These are phyloP conservation scores for Fusarium sp. DNA, from an alignment of 2,329 filamentous ascomycete species.

Conservation along the genomic window DNA sequence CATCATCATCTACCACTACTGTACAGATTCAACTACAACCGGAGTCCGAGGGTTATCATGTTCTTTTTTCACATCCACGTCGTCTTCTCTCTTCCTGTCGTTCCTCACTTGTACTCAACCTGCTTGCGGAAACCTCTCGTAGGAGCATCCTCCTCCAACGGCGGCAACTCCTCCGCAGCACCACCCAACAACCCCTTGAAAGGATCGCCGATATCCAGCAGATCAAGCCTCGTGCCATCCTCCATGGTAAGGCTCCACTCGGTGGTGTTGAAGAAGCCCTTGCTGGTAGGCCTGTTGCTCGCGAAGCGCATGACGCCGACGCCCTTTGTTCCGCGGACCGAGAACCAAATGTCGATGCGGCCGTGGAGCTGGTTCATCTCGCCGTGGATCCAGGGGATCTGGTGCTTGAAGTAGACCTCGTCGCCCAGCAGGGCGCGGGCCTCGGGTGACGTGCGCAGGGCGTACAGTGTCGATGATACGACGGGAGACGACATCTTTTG, in stretches of 20 bases:
- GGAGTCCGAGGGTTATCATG: slow-evolving; percentile 42
- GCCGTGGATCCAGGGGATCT: slow-evolving; percentile 86
- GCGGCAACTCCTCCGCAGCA: slow-evolving; percentile 54
- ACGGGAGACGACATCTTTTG: slow-evolving; percentile 91
- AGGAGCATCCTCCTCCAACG: slow-evolving; percentile 50
- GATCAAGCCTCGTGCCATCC: slow-evolving; percentile 72
- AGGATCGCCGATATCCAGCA: slow-evolving; percentile 80
- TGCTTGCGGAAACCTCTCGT: slow-evolving; percentile 67
- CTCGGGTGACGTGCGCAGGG: slow-evolving; percentile 81
- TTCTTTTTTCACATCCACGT: slow-evolving; percentile 27
- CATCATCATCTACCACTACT: slow-evolving; percentile 46
- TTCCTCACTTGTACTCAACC: slow-evolving; percentile 47
- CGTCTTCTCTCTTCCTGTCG: neutral
- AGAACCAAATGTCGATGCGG: slow-evolving; percentile 86
- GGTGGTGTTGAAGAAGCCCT: slow-evolving; percentile 82
- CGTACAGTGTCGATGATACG: slow-evolving; percentile 91
- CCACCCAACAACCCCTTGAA: slow-evolving; percentile 67
- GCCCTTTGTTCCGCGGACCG: slow-evolving; percentile 82
- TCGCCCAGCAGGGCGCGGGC: slow-evolving; percentile 87
- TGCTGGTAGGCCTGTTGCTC: slow-evolving; percentile 73
- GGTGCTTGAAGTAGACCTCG: slow-evolving; percentile 83
- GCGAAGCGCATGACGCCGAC: slow-evolving; percentile 83
- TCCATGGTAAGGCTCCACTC: slow-evolving; percentile 87
- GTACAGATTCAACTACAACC: slow-evolving; percentile 47
- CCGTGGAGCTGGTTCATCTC: slow-evolving; percentile 96